Evolutionary conservation across 2,329 filamentous ascomycete genomes (phyloP).

Genomic region (Penicillium corylophilum): DNA sequence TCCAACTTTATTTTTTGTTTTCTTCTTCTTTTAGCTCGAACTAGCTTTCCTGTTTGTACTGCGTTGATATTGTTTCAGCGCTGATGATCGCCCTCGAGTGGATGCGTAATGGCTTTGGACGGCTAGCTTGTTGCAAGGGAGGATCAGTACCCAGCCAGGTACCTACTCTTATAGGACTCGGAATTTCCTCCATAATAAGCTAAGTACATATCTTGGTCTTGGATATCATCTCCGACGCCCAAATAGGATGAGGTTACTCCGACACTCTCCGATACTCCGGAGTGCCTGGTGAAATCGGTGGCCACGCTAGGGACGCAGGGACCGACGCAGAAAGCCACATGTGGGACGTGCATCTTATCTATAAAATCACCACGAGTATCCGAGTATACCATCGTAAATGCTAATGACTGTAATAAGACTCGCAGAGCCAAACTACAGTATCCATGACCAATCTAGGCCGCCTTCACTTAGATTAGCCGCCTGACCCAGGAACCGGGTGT

Average conservation of each 20-base stretch:
- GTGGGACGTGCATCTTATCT: constrained; percentile 15
- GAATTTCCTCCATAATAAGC: neutral
- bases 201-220: neutral
- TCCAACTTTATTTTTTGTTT: constrained; percentile 5
- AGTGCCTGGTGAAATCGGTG: neutral
- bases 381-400: neutral
- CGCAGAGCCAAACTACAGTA: neutral
- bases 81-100: neutral
- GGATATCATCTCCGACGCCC: neutral
- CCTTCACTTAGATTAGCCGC: constrained; percentile 11
- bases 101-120: neutral
- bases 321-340: constrained; percentile 14
- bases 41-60: neutral
- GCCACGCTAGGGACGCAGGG: constrained; percentile 12
- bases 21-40: neutral
- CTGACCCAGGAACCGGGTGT: constrained; percentile 1
- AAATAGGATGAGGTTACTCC: neutral
- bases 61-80: neutral
- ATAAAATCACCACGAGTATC: neutral
- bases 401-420: neutral
- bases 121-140: neutral
- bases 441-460: neutral
- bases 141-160: neutral
- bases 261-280: neutral
- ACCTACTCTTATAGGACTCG: neutral